phyloP scores from a whole-genome alignment of 202 grass and related monocot genomes.

The Cymbopogon flexuosus region DNA sequence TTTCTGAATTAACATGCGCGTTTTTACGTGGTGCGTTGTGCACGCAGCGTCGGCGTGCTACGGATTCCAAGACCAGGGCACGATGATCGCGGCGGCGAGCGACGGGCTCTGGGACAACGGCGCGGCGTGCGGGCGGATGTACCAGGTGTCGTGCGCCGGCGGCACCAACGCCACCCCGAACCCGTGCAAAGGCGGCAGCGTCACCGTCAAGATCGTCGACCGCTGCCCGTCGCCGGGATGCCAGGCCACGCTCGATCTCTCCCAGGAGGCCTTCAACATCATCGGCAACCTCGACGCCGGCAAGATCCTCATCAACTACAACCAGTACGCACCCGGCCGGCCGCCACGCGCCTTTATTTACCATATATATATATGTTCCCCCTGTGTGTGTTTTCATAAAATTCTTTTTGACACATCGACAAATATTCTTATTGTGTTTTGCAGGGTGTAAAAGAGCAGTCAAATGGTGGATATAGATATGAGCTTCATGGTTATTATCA shows the following conservation, averaged over 20 bases:
- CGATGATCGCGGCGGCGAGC: background rate
- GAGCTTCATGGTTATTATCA: background rate
- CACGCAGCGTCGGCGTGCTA: background rate
- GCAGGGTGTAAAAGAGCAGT: conserved; percentile 7
- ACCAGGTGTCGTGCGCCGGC: conserved; percentile 28
- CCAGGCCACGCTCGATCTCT: conserved; percentile 50
- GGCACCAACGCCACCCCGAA: conserved; percentile 39
- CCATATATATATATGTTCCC: background rate
- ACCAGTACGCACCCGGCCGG: background rate
- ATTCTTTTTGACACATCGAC: background rate
- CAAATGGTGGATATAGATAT: background rate
- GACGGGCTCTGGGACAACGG: conserved; percentile 23
- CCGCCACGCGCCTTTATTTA: no score
- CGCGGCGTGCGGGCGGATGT: conserved; percentile 28
- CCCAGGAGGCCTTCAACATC: conserved; percentile 31
- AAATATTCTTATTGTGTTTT: background rate
- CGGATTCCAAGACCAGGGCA: background rate
- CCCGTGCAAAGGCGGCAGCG: conserved; percentile 26
- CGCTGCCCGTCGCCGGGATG: conserved; percentile 33
- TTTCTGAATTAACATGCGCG: background rate
- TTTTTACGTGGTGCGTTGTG: background rate
- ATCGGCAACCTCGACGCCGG: conserved; percentile 45
- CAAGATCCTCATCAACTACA: conserved; percentile 45
- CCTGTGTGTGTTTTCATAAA: no score
- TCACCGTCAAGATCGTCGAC: conserved; percentile 44